phyloP scores from a whole-genome alignment of 305 asterid species.

The Salvia sclarea region DNA sequence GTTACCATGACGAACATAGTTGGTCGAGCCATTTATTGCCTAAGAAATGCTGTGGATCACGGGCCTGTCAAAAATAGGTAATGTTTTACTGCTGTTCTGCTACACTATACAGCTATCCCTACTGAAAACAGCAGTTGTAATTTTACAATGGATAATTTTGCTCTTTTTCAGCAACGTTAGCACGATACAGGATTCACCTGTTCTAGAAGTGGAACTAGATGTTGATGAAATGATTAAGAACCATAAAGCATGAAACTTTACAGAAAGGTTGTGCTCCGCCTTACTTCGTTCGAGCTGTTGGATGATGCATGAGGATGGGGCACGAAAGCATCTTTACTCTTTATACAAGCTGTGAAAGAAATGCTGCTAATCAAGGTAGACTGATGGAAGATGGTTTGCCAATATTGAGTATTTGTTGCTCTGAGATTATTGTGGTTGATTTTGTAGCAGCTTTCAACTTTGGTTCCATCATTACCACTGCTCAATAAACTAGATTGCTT shows the following conservation, averaged over 20 bases:
- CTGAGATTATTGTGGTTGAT: slow-evolving; percentile 9
- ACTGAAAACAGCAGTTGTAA: neutral
- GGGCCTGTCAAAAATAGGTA: slow-evolving; percentile 88
- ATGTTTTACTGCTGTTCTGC: neutral
- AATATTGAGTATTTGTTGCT: slow-evolving; percentile 11
- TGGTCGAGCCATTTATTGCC: slow-evolving; percentile 81
- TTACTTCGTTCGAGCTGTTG: neutral
- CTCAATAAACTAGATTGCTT: neutral
- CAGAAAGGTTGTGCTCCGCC: slow-evolving; percentile 15
- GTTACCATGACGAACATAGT: slow-evolving; percentile 62
- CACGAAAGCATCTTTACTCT: slow-evolving; percentile 11
- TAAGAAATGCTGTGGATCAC: slow-evolving; percentile 80
- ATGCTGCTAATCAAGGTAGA: neutral
- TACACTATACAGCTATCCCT: neutral
- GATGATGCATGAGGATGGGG: slow-evolving; percentile 9
- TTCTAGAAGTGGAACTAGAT: slow-evolving; percentile 81
- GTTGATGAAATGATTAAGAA: slow-evolving; percentile 76
- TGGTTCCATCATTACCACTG: slow-evolving; percentile 7
- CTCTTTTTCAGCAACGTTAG: slow-evolving; percentile 50
- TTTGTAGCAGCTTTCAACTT: slow-evolving; percentile 11
- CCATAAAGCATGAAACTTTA: slow-evolving; percentile 54
- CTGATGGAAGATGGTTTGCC: neutral
- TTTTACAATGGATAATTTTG: neutral
- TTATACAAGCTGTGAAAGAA: slow-evolving; percentile 1
- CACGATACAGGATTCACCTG: slow-evolving; percentile 52